Percentiles rank a stretch among this genome's conserved stretches.
These are phyloP conservation scores for Oryza meyeriana DNA, from an alignment of 176 grass and related monocot species.

Conservation along the genomic window DNA sequence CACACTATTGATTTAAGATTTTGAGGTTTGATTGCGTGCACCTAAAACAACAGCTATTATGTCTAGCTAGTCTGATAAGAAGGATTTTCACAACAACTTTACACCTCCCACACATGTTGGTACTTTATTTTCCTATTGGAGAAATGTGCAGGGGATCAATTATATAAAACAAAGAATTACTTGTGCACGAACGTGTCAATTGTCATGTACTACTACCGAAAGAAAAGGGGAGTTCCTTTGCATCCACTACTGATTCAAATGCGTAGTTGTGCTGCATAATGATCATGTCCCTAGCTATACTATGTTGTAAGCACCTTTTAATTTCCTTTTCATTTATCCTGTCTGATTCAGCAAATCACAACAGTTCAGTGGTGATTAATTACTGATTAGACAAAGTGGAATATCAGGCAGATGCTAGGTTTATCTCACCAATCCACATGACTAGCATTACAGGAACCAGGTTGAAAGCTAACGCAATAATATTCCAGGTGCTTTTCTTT, in stretches of 20 bases:
- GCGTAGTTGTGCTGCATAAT: not conserved
- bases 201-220: not conserved
- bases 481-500: constrained; percentile 8
- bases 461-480: constrained; percentile 16
- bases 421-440: not conserved
- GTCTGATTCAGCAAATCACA: not conserved
- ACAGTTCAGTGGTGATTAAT: not conserved
- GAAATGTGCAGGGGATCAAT: not conserved
- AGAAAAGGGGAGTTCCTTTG: not conserved
- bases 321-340: not conserved
- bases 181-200: not conserved
- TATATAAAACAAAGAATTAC: not conserved
- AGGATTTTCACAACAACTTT: not conserved
- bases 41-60: too few species aligned
- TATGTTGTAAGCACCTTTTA: not conserved
- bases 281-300: constrained; percentile 19
- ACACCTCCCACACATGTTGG: not conserved
- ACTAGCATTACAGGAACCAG: not conserved
- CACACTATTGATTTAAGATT: too few species aligned
- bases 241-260: not conserved
- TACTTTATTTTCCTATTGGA: not conserved
- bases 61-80: not conserved
- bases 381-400: not conserved
- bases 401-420: not conserved
- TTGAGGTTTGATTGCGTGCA: too few species aligned